Base-by-base conservation (phyloP, 2,329 filamentous ascomycete genomes). In the Fusarium beomiforme region DNA sequence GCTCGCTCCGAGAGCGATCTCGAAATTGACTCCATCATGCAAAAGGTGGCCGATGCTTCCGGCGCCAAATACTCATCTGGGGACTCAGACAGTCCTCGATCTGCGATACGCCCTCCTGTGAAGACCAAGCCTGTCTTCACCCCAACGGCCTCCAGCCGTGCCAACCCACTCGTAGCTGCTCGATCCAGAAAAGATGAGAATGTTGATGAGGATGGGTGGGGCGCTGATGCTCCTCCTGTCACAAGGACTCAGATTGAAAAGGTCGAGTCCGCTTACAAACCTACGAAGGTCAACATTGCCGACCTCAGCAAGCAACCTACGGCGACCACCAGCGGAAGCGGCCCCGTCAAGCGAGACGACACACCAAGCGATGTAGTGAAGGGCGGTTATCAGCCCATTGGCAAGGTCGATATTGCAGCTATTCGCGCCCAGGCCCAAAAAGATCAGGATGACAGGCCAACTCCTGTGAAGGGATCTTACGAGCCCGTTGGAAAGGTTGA, bases 401-500 rank as follows among this genome's bases (percentile, higher is more conserved):
- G 96, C 61, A 98, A 98, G 83, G 93, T 99, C n/a, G 95, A 99
- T 78, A 98, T 99, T 82, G 92, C 92, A 26, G 95, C 94, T 39
- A 92, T 99, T 73, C 90, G 96, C 70, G 91, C 86, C 79, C 93
- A 88, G 84, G 94, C 83, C 78, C 91, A 86, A 85, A 91, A 85
- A 76, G 85, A 80, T 81, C 87, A 87, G 47, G 94, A 98, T 77
- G 92, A 97, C 73, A 88, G 94, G 59, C 96, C 96, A 6, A 89
- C 92, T 2, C 88, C 90, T 8, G 93, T 98, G 23, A 98, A 97
- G 82, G 96, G 96, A 43, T 89, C 95, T 26, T 99, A 99, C 78
- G 93, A 98, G 81, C 96, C 96, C 4, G 86, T 98, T 23, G 96
- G 96, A 49, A 98, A 98, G 83, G 95, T 99, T 13, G 96, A 99